Conservation (phyloP, 306 rosid species). For the Hippophae rhamnoides region DNA sequence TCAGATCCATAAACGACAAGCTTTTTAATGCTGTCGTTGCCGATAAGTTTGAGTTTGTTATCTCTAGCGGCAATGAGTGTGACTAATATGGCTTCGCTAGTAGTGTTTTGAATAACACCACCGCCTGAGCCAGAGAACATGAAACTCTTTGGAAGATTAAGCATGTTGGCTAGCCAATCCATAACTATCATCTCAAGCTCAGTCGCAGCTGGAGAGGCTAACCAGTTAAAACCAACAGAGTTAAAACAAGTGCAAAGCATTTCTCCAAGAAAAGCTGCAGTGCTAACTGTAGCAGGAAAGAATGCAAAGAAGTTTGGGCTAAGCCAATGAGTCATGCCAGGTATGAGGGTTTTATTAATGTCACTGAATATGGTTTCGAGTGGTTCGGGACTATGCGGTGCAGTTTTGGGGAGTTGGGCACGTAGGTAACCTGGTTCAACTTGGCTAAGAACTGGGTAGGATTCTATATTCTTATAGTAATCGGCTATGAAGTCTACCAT, state of each 20-base stretch:
- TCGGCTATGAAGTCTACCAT: conserved; percentile 55
- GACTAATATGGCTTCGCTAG: conserved; percentile 49
- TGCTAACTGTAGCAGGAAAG: conserved; percentile 40
- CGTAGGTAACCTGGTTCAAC: conserved; percentile 40
- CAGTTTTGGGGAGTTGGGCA: conserved; percentile 20
- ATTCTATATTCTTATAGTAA: conserved; percentile 29
- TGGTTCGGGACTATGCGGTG: conserved; percentile 40
- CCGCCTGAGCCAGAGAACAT: conserved; percentile 37
- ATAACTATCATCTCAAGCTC: conserved; percentile 53
- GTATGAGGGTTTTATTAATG: conserved; percentile 32
- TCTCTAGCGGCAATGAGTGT: conserved; percentile 55
- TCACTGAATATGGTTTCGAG: conserved; percentile 44
- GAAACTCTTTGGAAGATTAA: conserved; percentile 32
- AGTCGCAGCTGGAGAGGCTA: conserved; percentile 54
- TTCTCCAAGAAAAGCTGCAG: conserved; percentile 52
- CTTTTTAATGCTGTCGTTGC: conserved; percentile 6
- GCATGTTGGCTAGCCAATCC: conserved; percentile 54
- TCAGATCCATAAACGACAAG: conserved; percentile 62
- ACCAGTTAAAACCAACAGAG: conserved; percentile 58
- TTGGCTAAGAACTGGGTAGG: conserved; percentile 36
- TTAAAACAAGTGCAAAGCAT: conserved; percentile 43
- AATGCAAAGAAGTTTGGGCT: conserved; percentile 51
- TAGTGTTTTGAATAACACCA: conserved; percentile 47
- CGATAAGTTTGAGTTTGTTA: conserved; percentile 10
- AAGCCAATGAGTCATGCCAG: conserved; percentile 60